Evolutionary conservation across 2,329 filamentous ascomycete species (phyloP).

Genomic region (Immersiporthe knoxdaviesiana): DNA sequence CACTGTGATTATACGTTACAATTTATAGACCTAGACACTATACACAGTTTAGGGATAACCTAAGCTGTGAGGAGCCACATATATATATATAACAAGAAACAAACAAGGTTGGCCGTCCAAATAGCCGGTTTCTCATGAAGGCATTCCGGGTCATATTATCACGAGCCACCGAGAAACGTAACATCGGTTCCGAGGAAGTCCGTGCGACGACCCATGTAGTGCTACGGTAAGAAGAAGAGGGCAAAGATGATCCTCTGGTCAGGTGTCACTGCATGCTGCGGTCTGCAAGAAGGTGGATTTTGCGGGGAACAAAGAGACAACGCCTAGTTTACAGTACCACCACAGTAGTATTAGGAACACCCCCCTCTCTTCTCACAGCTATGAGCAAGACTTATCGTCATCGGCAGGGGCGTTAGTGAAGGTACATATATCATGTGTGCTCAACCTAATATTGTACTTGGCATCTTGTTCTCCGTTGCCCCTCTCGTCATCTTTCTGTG

Average conservation of each 20-base stretch:
- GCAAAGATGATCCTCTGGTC: background rate
- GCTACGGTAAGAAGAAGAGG: background rate
- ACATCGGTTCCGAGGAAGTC: background rate
- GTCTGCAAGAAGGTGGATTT: constrained; percentile 6
- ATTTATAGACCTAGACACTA: too few species aligned
- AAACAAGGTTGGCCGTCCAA: background rate
- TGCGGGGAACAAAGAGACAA: background rate
- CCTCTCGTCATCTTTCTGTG: background rate
- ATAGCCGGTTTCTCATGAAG: background rate
- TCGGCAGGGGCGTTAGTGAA: background rate
- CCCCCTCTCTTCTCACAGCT: background rate
- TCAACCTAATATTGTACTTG: background rate
- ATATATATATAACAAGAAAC: too few species aligned
- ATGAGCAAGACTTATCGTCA: background rate
- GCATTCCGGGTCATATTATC: background rate
- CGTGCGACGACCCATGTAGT: background rate
- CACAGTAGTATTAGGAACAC: background rate
- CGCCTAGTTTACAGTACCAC: background rate
- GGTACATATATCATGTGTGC: background rate
- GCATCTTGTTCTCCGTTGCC: background rate
- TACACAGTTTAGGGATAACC: too few species aligned
- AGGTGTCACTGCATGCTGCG: constrained; percentile 6
- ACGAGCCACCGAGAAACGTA: background rate
- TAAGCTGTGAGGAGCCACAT: too few species aligned
- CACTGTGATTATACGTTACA: too few species aligned